Evolutionary conservation across 2,329 filamentous ascomycete species (phyloP).

Genomic region (Nothopassalora personata): DNA sequence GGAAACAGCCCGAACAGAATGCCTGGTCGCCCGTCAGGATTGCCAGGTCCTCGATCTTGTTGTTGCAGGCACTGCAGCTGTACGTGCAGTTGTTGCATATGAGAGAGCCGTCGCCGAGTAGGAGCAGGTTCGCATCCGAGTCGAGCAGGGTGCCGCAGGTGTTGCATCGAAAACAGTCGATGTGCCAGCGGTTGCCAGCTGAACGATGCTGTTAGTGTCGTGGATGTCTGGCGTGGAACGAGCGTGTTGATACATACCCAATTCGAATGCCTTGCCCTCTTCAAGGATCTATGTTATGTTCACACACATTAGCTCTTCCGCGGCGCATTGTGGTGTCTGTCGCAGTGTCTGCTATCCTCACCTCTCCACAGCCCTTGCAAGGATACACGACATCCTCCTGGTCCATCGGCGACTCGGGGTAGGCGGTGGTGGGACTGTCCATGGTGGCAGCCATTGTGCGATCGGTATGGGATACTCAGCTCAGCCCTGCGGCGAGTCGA

Average conservation of each 20-base stretch:
- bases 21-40: slow-evolving; percentile 97
- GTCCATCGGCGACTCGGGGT: slow-evolving; percentile 63
- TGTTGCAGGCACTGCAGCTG: slow-evolving; percentile 90
- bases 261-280: slow-evolving; percentile 96
- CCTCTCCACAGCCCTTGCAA: slow-evolving; percentile 90
- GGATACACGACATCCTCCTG: slow-evolving; percentile 74
- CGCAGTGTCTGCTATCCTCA: slow-evolving; percentile 38
- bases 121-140: slow-evolving; percentile 93
- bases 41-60: slow-evolving; percentile 97
- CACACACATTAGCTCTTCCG: slow-evolving; percentile 6
- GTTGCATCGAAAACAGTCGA: slow-evolving; percentile 81
- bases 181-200: slow-evolving; percentile 55
- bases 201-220: slow-evolving; percentile 7
- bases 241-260: slow-evolving; percentile 56
- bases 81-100: slow-evolving; percentile 99
- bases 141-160: slow-evolving; percentile 93
- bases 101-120: slow-evolving; percentile 93
- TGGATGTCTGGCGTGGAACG: not conserved
- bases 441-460: slow-evolving; percentile 31
- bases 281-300: slow-evolving; percentile 69
- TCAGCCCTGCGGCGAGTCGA: slow-evolving; percentile 4
- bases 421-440: slow-evolving; percentile 57
- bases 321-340: not conserved
- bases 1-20: slow-evolving; percentile 94
- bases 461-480: slow-evolving; percentile 7